phyloP scores from a whole-genome alignment of 306 rosid genomes.

The Chamaecrista fasciculata region DNA sequence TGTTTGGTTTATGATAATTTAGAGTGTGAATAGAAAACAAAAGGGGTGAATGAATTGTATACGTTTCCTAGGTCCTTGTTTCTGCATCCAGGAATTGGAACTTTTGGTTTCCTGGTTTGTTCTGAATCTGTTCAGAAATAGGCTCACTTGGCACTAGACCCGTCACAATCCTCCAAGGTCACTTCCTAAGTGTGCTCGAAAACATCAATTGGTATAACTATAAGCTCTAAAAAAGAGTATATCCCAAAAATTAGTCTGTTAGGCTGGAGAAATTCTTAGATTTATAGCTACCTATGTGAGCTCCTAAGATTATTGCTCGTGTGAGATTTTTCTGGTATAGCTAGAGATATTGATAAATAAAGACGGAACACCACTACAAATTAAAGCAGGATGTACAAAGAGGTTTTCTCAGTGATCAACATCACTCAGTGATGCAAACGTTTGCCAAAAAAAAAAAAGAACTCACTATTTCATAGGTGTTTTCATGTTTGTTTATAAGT shows the following conservation, averaged over 20 bases:
- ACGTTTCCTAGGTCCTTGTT: neutral
- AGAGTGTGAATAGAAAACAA: neutral
- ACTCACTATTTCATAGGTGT: neutral
- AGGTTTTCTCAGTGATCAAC: constrained; percentile 4
- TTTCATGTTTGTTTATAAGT: constrained; percentile 29
- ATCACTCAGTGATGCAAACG: no score
- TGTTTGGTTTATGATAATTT: neutral
- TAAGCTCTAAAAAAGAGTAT: no score
- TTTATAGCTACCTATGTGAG: no score
- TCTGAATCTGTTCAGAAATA: neutral
- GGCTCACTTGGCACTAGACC: no score
- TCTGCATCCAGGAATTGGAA: neutral
- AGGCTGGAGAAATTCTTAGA: no score
- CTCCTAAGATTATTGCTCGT: no score
- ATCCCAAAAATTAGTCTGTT: no score
- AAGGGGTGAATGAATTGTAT: constrained; percentile 6
- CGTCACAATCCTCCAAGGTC: no score
- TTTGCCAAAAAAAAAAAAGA: neutral
- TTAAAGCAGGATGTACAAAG: neutral
- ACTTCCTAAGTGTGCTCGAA: no score
- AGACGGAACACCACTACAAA: neutral
- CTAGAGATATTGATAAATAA: constrained; percentile 24
- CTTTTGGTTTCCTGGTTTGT: neutral
- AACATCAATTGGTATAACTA: no score
- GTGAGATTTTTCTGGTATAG: constrained; percentile 12